Evolutionary conservation across 148 eudicot genomes (phyloP), one percentile per base, ranked within the genome.

Genomic region (Camellia granthamiana): DNA sequence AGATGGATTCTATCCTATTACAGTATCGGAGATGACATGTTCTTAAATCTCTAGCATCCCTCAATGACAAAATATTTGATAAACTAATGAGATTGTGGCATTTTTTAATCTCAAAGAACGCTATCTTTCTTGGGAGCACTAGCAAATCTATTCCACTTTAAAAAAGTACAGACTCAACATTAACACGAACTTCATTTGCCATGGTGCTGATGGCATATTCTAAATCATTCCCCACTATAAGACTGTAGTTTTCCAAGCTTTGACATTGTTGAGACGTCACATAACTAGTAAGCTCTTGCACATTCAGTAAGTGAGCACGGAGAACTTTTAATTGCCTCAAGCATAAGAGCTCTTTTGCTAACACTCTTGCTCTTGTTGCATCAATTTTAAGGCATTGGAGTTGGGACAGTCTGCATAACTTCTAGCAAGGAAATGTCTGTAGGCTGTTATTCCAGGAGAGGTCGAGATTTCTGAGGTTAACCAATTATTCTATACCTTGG

Each of bases 401-500:
- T 64, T 64, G 12, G 12, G 38, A 64, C 42, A 64, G 15, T 16
- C 42, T 64, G 69, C 42, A 8, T 8, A 64, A 9, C 12, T 64
- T 9, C 69, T 2, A 15, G 7, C 7, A 6, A 15, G 21, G 72
- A 6, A 68, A 68, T 12, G 19, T 41, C 51, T 15, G 1, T 2
- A 68, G n/a, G 0, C 15, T 68, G 2, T 42, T 6, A 68, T 14
- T 68, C 0, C 6, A 13, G 46, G n/a, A 41, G 72, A 68, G 72
- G 72, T 68, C 51, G n/a, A 41, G 49, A 41, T 2, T 42, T 68
- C 23, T 16, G 23, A 61, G 65, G 7, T 61, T 61, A 61, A 61
- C 65, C 65, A 61, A 61, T 61, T 61, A 49, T 68, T 68, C 72
- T 41, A 68, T 68, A 41, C 72, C 72, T 68, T 68, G 49, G 8